phyloP scores from a whole-genome alignment of 139 green algal genomes.

The Penium margaritaceum region DNA sequence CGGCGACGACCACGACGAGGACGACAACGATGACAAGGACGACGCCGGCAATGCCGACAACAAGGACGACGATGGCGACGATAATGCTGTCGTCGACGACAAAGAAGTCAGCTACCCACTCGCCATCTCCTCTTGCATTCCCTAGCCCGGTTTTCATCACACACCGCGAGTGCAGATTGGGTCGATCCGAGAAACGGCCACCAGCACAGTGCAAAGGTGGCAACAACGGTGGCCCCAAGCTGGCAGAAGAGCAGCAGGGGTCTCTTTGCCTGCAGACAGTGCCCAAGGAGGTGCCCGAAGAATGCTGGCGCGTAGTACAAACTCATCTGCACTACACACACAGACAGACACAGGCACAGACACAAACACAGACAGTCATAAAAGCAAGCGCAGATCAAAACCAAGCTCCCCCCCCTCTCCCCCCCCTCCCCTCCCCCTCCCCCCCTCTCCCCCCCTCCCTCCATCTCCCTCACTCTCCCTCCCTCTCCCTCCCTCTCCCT shows the following conservation, averaged over 20 bases:
- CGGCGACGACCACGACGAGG: too few relatives aligned
- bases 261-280: constrained; percentile 54
- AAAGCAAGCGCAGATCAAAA: too few relatives aligned
- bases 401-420: neutral
- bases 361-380: neutral
- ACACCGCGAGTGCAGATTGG: constrained; percentile 22
- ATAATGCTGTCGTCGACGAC: too few relatives aligned
- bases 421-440: neutral
- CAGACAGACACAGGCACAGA: neutral
- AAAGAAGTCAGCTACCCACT: too few relatives aligned
- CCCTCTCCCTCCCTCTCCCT: neutral
- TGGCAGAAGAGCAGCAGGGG: constrained; percentile 46
- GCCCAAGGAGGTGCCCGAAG: constrained; percentile 85
- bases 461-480: neutral
- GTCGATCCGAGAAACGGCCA: constrained; percentile 60
- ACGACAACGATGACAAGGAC: too few relatives aligned
- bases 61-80: too few relatives aligned
- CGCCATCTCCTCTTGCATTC: too few relatives aligned
- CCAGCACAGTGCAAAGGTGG: constrained; percentile 73
- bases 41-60: too few relatives aligned
- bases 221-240: constrained; percentile 51
- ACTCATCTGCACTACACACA: constrained; percentile 68
- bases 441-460: neutral
- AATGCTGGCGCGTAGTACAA: constrained; percentile 92
- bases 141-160: too few relatives aligned